A percentile compares a stretch with the other conserved stretches of the same genome.
Conservation (phyloP, 1,139 yeast genomes). For the Blastobotrys capitulatus region DNA sequence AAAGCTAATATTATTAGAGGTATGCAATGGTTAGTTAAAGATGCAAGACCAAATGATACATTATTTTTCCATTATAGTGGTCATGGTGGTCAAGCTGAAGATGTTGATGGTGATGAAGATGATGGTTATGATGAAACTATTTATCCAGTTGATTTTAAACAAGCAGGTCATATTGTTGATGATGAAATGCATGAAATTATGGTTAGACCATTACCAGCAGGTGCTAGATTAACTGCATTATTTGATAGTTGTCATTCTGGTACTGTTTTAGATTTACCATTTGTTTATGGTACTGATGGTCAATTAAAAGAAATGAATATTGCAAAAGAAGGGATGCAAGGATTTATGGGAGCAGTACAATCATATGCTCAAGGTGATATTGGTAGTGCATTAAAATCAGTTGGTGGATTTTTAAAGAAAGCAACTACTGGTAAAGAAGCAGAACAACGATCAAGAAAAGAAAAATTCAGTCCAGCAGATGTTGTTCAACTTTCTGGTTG, state of each 20-base stretch:
- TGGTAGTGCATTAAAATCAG: conserved; percentile 46
- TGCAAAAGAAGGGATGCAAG: conserved; percentile 78
- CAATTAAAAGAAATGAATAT: conserved; percentile 84
- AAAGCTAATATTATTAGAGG: conserved; percentile 74
- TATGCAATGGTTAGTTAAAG: conserved; percentile 84
- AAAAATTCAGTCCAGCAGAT: conserved; percentile 83
- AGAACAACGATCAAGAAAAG: conserved; percentile 42
- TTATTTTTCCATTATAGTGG: conserved; percentile 82
- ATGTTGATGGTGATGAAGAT: conserved; percentile 84
- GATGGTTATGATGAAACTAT: conserved; percentile 87
- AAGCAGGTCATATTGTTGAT: conserved; percentile 69
- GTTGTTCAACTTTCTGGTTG: conserved; percentile 85
- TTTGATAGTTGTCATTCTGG: conserved; percentile 96
- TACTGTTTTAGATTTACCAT: conserved; percentile 84
- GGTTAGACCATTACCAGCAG: conserved; percentile 73
- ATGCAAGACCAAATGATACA: conserved; percentile 71
- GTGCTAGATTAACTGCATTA: conserved; percentile 81
- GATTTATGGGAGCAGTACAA: conserved; percentile 63
- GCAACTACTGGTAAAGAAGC: conserved; percentile 37
- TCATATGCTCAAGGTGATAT: conserved; percentile 71
- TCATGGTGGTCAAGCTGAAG: conserved; percentile 84
- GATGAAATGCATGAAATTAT: conserved; percentile 79
- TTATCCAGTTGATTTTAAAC: conserved; percentile 83
- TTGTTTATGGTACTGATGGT: conserved; percentile 85
- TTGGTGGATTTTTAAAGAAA: conserved; percentile 47